Conservation (phyloP, 176 grass and related monocot genomes). For the Poa annua region DNA sequence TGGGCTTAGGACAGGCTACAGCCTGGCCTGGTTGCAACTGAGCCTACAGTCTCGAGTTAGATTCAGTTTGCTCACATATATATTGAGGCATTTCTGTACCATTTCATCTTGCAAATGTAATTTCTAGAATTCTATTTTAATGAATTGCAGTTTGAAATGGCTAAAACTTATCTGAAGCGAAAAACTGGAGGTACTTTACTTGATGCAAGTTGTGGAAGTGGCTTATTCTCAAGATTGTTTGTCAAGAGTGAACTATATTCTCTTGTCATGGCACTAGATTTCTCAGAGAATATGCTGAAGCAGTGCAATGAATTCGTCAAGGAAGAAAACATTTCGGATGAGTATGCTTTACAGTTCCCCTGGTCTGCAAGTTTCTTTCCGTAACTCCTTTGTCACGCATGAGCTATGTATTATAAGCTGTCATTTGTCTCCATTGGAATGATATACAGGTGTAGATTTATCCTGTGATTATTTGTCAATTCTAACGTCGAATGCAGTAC, state of each 20-base stretch:
- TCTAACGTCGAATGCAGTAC: neutral
- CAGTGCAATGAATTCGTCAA: conserved; percentile 77
- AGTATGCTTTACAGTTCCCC: conserved; percentile 53
- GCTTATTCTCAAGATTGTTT: conserved; percentile 93
- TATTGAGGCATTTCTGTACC: conserved; percentile 13
- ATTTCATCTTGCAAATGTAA: conserved; percentile 17
- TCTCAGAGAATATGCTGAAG: conserved; percentile 94
- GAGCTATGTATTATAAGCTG: neutral
- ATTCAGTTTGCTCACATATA: neutral
- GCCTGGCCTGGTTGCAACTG: neutral
- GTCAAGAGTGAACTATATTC: conserved; percentile 71
- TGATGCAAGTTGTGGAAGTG: conserved; percentile 97
- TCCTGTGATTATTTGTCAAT: neutral
- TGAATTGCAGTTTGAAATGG: conserved; percentile 80
- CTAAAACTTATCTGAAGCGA: conserved; percentile 68
- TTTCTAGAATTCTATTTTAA: neutral
- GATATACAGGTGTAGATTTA: conserved; percentile 9
- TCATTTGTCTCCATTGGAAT: neutral
- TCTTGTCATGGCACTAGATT: conserved; percentile 82
- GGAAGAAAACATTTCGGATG: conserved; percentile 69
- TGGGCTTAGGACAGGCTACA: neutral
- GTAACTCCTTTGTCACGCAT: conserved; percentile 1
- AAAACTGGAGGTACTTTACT: conserved; percentile 70
- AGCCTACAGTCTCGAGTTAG: neutral
- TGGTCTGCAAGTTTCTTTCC: conserved; percentile 21